Evolutionary conservation across 192 early-diverging fungal species (phyloP).

Genomic region (Chytriomyces sp.): DNA sequence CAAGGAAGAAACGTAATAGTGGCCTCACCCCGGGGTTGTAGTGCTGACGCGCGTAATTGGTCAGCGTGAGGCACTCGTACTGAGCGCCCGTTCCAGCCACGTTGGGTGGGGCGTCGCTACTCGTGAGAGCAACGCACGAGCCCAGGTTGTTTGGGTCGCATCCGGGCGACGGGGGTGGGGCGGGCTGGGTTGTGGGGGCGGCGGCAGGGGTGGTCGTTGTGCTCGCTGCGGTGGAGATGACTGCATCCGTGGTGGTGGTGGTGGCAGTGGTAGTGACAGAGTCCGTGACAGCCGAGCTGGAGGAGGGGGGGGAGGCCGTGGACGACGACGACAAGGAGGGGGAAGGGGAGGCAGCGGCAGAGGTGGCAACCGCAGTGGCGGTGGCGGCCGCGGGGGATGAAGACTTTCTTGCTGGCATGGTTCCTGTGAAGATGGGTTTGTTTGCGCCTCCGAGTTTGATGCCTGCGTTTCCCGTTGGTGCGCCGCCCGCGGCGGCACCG

Average conservation of each 20-base stretch:
- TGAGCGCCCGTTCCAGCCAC: neutral
- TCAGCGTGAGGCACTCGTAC: neutral
- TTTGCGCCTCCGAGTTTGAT: neutral
- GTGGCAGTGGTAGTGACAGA: neutral
- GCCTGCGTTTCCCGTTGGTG: neutral
- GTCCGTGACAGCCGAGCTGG: neutral
- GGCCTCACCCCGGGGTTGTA: neutral
- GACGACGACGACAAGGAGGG: neutral
- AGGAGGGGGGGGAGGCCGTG: neutral
- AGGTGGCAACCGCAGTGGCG: no score
- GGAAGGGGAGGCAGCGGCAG: neutral
- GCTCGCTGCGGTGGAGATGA: no score
- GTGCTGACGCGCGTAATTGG: neutral
- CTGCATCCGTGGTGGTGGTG: neutral
- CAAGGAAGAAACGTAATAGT: neutral
- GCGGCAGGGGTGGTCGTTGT: neutral
- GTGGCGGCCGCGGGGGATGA: no score
- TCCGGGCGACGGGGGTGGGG: neutral
- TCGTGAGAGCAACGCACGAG: neutral
- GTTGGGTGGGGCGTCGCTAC: conserved; percentile 7
- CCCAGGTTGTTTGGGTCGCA: neutral
- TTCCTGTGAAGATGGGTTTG: neutral
- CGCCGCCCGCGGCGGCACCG: neutral
- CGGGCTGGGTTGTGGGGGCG: neutral
- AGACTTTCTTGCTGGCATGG: neutral